Percentiles rank a stretch among this genome's conserved stretches.
phyloP scores from a whole-genome alignment of 768 basidiomycete genomes.

The Rhodosporidiobolus sp. region DNA sequence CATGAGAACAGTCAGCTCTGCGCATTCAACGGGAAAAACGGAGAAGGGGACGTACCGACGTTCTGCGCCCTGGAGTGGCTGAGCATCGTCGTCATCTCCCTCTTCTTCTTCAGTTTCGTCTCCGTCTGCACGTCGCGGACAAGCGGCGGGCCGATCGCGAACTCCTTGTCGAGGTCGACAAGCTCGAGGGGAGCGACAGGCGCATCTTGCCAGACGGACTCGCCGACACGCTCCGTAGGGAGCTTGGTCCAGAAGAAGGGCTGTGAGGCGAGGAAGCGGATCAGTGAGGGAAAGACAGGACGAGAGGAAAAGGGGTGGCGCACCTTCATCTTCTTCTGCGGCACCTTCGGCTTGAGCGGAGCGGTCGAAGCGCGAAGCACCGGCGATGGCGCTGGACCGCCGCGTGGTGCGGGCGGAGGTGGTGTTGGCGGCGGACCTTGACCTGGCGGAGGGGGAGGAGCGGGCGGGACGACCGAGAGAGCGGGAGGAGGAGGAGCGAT shows the following conservation, averaged over 20 bases:
- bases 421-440: neutral
- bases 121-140: slow-evolving; percentile 52
- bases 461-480: slow-evolving; percentile 2
- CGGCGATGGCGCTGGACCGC: slow-evolving; percentile 46
- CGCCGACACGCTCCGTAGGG: slow-evolving; percentile 49
- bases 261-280: slow-evolving; percentile 41
- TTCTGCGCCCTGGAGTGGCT: slow-evolving; percentile 81
- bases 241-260: slow-evolving; percentile 93
- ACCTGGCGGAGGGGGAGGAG: neutral
- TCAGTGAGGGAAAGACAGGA: neutral
- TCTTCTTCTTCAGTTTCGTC: slow-evolving; percentile 57
- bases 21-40: neutral
- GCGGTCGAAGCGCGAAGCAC: neutral
- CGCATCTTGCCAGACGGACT: slow-evolving; percentile 71
- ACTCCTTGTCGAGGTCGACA: slow-evolving; percentile 70
- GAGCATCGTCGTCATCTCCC: slow-evolving; percentile 63
- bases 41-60: slow-evolving; percentile 57
- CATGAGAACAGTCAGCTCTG: neutral
- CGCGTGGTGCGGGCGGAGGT: neutral
- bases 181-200: slow-evolving; percentile 56
- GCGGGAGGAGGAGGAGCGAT: slow-evolving; percentile 30
- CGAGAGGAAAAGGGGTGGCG: neutral
- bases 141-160: slow-evolving; percentile 59
- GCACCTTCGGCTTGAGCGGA: slow-evolving; percentile 16
- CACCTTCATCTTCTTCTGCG: slow-evolving; percentile 38